These are phyloP conservation scores for Phyllostachys edulis DNA, from an alignment of 176 grass and related monocot species.

Conservation along the genomic window DNA sequence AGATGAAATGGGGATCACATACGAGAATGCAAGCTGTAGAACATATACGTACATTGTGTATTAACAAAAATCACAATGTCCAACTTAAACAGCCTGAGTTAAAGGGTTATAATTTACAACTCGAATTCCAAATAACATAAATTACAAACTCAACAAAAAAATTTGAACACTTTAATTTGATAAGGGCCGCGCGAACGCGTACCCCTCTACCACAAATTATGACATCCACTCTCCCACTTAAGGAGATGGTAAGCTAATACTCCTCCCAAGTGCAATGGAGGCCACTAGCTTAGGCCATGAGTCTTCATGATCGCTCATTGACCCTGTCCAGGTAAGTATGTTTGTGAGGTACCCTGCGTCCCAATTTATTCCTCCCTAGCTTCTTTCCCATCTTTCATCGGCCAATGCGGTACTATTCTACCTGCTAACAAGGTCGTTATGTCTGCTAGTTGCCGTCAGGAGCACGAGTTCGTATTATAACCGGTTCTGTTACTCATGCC, in stretches of 20 bases:
- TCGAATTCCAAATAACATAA: no score
- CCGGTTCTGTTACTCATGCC: background rate
- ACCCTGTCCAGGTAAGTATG: constrained; percentile 35
- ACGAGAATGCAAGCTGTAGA: no score
- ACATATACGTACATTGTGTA: no score
- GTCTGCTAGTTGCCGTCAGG: background rate
- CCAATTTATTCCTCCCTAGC: background rate
- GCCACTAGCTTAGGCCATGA: background rate
- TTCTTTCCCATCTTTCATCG: background rate
- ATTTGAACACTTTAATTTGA: background rate
- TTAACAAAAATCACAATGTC: no score
- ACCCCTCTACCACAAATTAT: constrained; percentile 46
- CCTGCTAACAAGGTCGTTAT: background rate
- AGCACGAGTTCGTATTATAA: background rate
- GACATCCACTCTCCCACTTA: background rate
- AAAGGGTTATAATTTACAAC: no score
- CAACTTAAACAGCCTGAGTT: no score
- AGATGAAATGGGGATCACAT: no score
- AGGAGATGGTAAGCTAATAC: constrained; percentile 12
- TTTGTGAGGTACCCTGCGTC: background rate
- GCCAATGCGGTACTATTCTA: constrained; percentile 18
- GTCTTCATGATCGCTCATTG: constrained; percentile 1
- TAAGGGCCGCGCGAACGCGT: constrained; percentile 32
- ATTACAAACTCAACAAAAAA: no score
- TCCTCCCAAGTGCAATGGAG: constrained; percentile 4